Base-by-base conservation (phyloP, 495 filamentous ascomycete genomes). In the Astrothelium macrocarpum region DNA sequence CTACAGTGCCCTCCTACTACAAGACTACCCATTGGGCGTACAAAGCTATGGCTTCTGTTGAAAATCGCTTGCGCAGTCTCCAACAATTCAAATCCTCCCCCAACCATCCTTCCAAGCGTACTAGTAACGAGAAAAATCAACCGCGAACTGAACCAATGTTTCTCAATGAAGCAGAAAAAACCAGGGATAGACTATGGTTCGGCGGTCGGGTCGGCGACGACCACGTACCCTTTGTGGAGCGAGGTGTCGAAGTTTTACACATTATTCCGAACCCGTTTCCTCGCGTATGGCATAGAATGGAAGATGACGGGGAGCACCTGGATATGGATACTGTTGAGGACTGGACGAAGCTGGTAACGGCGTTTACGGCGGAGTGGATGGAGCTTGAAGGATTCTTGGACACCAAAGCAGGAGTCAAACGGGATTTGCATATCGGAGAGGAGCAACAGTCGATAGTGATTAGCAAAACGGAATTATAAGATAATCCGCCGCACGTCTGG, bases 21-120 rank as follows among this genome's bases (percentile, higher is more conserved):
- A 79, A 80, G 56, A 87, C 87, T 4, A 97, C 94, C 1, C 94
- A 98, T 68, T 97, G 93, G 93, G 91, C 92, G 10, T 98, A 98
- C 70, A 78, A 82, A 64, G 78, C 79, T 23, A 76, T 97, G 69
- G 86, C 87, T 0, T 67, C 64, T 0, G 71, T 91, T 31, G 94
- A 97, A 75, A 67, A 75, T 11, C 85, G 90, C 9, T 75, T 98
- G 62, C 83, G 90, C 25, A 74, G 76, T 16, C 73, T 82, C 5
- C 74, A 75, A 18, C 76, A 78, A 34, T 81, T 88, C 69, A 80
- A 77, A 45, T 79, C 82, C 9, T 74, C 78, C 1, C 72, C 75
- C 3, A 71, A 72, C 72, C 78, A 62, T 69, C 61, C 46, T 53
- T 59, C 70, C 56, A 64, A 67, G 32, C 53, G 36, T n/a, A 43